These are phyloP conservation scores for Cokeromyces recurvatus DNA, from an alignment of 371 early-diverging fungal genomes.

Conservation along the genomic window DNA sequence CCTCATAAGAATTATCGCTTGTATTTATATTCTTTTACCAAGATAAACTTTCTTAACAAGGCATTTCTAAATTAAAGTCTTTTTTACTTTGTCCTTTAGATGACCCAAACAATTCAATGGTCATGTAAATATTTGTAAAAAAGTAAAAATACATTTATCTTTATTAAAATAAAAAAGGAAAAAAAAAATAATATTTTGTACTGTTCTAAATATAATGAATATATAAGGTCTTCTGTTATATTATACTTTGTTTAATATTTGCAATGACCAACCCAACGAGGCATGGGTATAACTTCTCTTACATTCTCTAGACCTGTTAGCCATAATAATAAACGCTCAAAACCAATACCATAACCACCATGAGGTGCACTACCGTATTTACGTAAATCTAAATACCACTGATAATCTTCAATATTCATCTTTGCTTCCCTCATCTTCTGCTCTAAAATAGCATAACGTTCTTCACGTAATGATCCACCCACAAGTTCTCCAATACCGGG, in stretches of 20 bases:
- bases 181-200: too few species aligned
- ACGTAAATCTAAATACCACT: slow-evolving; percentile 89
- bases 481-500: slow-evolving; percentile 89
- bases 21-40: too few species aligned
- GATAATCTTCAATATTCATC: slow-evolving; percentile 61
- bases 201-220: too few species aligned
- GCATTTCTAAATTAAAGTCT: too few species aligned
- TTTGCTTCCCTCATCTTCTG: slow-evolving; percentile 53
- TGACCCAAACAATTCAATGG: too few species aligned
- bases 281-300: slow-evolving; percentile 81
- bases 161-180: too few species aligned
- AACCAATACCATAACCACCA: slow-evolving; percentile 93
- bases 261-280: slow-evolving; percentile 60
- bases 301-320: slow-evolving; percentile 81
- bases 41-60: too few species aligned
- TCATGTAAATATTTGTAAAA: too few species aligned
- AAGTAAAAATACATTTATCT: too few species aligned
- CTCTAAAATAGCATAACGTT: slow-evolving; percentile 51
- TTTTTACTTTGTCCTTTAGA: neutral
- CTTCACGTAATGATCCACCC: slow-evolving; percentile 90
- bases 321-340: slow-evolving; percentile 79
- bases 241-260: slow-evolving; percentile 27
- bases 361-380: slow-evolving; percentile 83
- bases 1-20: too few species aligned
- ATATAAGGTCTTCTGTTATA: neutral